Base-by-base conservation (phyloP, 2,329 filamentous ascomycete species). In the Huntiella decipiens region DNA sequence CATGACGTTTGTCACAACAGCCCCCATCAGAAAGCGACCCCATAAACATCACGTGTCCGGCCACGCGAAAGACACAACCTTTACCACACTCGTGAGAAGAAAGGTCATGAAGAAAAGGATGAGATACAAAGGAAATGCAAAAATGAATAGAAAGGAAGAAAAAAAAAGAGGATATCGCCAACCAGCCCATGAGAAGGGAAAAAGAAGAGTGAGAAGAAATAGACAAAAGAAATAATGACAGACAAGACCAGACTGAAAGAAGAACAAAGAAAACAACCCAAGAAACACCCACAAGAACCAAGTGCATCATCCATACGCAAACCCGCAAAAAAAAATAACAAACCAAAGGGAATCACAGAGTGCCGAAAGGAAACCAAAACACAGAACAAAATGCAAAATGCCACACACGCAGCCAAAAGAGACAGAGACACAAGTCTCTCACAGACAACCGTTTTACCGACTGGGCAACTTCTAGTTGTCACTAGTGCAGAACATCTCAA, bases 401-500 rank as follows among this genome's bases (percentile, higher is more conserved):
- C 17, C 19, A 41, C 37, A 31, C 39, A 41, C 15, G 22, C 19
- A 28, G 19, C 17, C 6, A 41, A 17, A 5, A 45, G 11, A 28
- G 39, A 38, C 13, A 22, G 17, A 33, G n/a, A 44, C 28, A 16
- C 38, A 38, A 36, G 32, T 19, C 32, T 28, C 39, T 41, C 13
- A 31, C 17, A 39, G 15, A 28, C 22, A 28, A 28, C 22, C 22
- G 22, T 28, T 40, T 17, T 12, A 32, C 16, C 8, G 19, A 36
- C 19, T 12, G 19, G 35, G 33, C 13, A 19, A 35, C 45, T 48
- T 49, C 45, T 56, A 54, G 43, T 57, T 64, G 50, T 69, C 70
- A 57, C 74, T 66, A 53, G 79, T 67, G 62, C 83, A 88, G 64
- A 82, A 88, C 51, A 91, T 73, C 60, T 93, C 83, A 60, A 94